phyloP scores from a whole-genome alignment of 2,329 filamentous ascomycete species.

The Ceratocystis variospora region DNA sequence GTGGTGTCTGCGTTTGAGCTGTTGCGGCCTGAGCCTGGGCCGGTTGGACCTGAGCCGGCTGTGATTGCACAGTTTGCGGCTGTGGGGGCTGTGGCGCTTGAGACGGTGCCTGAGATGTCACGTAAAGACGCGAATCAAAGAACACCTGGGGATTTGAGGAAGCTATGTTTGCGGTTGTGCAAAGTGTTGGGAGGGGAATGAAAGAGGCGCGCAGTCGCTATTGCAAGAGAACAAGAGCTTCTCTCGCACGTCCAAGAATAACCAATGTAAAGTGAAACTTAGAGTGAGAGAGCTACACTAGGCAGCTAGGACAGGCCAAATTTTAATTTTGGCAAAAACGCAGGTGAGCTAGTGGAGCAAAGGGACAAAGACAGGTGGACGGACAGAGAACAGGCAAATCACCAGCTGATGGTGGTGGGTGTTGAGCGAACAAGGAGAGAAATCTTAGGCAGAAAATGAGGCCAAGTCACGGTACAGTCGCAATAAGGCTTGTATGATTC shows the following conservation, averaged over 20 bases:
- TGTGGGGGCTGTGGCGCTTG: constrained; percentile 10
- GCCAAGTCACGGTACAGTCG: not conserved
- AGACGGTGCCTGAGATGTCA: constrained; percentile 17
- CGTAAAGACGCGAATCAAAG: constrained; percentile 19
- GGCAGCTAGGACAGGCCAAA: not conserved
- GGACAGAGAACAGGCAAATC: not conserved
- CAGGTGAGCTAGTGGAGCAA: not conserved
- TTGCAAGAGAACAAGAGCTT: constrained; percentile 18
- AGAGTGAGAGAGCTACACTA: not conserved
- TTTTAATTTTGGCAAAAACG: not conserved
- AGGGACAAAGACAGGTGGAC: not conserved
- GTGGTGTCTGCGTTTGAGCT: constrained; percentile 2
- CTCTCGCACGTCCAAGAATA: not conserved
- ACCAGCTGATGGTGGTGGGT: not conserved
- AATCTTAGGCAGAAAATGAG: not conserved
- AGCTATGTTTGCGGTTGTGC: constrained; percentile 23
- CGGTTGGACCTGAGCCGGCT: not conserved
- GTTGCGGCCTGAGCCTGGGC: constrained; percentile 5
- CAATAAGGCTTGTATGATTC: not conserved
- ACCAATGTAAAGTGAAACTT: not conserved
- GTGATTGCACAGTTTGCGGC: constrained; percentile 3
- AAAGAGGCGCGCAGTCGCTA: constrained; percentile 16
- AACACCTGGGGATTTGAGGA: constrained; percentile 12
- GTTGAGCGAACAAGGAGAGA: not conserved
- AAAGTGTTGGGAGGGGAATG: constrained; percentile 20